Conservation (phyloP, 176 grass and related monocot genomes). For the Miscanthus lutarioriparius region DNA sequence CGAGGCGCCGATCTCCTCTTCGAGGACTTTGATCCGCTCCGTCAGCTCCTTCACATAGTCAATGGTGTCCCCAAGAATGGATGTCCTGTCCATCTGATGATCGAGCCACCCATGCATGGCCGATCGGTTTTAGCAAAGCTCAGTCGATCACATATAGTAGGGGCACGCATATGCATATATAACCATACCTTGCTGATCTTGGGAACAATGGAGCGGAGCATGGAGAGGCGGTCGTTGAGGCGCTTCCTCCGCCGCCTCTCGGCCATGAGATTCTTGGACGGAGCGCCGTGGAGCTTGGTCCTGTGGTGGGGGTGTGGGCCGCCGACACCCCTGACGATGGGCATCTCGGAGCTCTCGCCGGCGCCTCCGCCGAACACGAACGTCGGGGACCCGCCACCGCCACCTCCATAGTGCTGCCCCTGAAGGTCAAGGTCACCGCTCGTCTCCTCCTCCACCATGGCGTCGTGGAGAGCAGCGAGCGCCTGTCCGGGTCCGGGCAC, state of each 20-base stretch:
- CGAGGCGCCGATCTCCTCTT: conserved; percentile 48
- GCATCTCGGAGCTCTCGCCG: conserved; percentile 24
- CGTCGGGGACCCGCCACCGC: conserved; percentile 17
- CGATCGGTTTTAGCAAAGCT: not conserved
- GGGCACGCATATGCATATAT: no score
- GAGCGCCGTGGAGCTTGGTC: conserved; percentile 37
- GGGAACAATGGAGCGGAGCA: conserved; percentile 89
- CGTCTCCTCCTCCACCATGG: conserved; percentile 37
- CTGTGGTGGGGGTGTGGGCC: conserved; percentile 19
- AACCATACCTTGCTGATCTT: conserved; percentile 75
- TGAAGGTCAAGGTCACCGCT: conserved; percentile 17
- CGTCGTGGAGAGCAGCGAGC: conserved; percentile 19
- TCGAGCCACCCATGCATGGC: not conserved
- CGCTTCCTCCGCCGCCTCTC: conserved; percentile 78
- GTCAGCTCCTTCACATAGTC: conserved; percentile 81
- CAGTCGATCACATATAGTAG: not conserved
- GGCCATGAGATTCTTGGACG: conserved; percentile 88
- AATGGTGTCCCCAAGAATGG: conserved; percentile 85
- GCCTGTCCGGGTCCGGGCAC: not conserved
- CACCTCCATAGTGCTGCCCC: not conserved
- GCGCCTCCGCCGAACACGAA: conserved; percentile 42
- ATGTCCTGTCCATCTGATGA: conserved; percentile 76
- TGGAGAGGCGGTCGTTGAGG: conserved; percentile 86
- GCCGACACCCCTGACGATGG: not conserved
- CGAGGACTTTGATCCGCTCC: conserved; percentile 63